A percentile compares a stretch with the other conserved stretches of the same genome.
Conservation (phyloP, 2,329 filamentous ascomycete species). For the Fusarium solani-melongenae region DNA sequence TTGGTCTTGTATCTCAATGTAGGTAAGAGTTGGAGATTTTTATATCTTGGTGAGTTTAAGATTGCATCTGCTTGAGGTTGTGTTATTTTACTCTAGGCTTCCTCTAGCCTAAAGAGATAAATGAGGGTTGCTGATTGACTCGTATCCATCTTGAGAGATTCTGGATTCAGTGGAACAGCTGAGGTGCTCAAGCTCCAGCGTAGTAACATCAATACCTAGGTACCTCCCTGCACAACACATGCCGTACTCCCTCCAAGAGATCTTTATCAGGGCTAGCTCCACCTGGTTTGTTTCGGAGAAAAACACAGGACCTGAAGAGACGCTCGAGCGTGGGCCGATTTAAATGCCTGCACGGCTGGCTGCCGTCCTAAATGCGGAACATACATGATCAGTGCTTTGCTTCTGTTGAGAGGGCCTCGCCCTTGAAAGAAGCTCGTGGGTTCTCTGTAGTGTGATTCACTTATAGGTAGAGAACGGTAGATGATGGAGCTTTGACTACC, state of each 20-base stretch:
- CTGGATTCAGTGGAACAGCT: not conserved
- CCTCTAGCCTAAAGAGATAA: not conserved
- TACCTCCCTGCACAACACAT: not conserved
- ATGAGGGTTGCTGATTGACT: not conserved
- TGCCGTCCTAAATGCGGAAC: slow-evolving; percentile 22
- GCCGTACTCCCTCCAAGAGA: not conserved
- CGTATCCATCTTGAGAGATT: not conserved
- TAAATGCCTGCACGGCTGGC: slow-evolving; percentile 2
- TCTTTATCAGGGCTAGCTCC: slow-evolving; percentile 1
- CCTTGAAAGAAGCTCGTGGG: not conserved
- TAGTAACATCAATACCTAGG: not conserved
- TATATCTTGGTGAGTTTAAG: not conserved
- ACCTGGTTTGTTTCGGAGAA: slow-evolving; percentile 30
- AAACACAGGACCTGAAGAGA: not conserved
- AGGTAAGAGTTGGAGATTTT: not conserved
- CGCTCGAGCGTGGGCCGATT: not conserved
- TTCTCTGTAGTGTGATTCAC: not conserved
- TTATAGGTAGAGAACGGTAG: not conserved
- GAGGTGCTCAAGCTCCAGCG: not conserved
- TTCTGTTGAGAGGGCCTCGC: not conserved
- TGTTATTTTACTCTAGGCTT: not conserved
- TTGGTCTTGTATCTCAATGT: not conserved
- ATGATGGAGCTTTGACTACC: not conserved
- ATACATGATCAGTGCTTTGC: slow-evolving; percentile 4
- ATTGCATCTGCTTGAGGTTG: not conserved